phyloP scores from a whole-genome alignment of 768 basidiomycete species.

The Mycena capillaripes region DNA sequence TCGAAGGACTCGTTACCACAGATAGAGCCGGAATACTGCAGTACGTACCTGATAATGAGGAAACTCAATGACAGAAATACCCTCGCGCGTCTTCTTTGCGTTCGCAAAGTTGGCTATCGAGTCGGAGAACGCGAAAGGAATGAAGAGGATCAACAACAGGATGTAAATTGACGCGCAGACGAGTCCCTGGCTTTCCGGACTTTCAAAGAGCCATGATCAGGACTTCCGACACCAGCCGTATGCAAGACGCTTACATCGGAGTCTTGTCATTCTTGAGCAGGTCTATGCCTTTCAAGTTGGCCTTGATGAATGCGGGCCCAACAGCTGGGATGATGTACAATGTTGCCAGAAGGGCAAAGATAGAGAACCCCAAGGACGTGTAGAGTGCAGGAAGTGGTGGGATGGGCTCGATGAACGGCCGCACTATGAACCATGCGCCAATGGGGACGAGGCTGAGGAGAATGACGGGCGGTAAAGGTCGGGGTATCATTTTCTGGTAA shows the following conservation, averaged over 20 bases:
- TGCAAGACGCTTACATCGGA: slow-evolving; percentile 64
- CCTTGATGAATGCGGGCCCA: slow-evolving; percentile 83
- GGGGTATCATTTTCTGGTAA: slow-evolving; percentile 45
- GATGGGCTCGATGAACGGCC: slow-evolving; percentile 78
- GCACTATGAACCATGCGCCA: slow-evolving; percentile 79
- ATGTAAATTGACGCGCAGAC: slow-evolving; percentile 93
- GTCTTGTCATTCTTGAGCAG: slow-evolving; percentile 85
- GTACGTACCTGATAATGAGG: slow-evolving; percentile 81
- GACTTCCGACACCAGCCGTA: slow-evolving; percentile 3
- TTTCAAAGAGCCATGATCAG: slow-evolving; percentile 47
- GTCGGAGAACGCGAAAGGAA: slow-evolving; percentile 94
- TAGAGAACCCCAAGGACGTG: slow-evolving; percentile 85
- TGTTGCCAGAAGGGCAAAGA: slow-evolving; percentile 85
- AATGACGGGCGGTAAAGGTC: slow-evolving; percentile 66
- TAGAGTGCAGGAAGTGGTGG: slow-evolving; percentile 82
- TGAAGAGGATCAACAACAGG: slow-evolving; percentile 89
- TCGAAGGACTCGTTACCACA: background rate
- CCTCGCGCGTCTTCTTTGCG: slow-evolving; percentile 64
- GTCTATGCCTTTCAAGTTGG: slow-evolving; percentile 89
- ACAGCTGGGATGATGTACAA: slow-evolving; percentile 87
- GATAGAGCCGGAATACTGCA: background rate
- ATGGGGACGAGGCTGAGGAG: slow-evolving; percentile 71
- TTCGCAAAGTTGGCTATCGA: slow-evolving; percentile 64
- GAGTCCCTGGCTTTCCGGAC: slow-evolving; percentile 95
- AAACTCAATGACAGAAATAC: slow-evolving; percentile 76